Conservation (phyloP, 768 basidiomycete species). For the Neoboletus brunneissimus region DNA sequence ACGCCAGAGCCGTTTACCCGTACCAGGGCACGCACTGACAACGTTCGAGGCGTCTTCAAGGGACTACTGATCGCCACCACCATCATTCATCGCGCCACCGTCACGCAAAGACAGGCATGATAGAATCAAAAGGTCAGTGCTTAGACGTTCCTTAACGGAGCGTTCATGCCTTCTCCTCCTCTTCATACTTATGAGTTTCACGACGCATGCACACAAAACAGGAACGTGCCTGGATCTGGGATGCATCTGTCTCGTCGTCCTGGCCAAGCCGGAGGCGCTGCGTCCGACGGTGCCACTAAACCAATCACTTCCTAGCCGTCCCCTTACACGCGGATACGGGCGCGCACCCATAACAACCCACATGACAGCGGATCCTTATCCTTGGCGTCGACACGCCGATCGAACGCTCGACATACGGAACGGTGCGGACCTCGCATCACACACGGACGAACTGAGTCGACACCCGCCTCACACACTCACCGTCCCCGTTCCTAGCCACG, state of each 20-base stretch:
- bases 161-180: not conserved
- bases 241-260: not conserved
- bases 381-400: constrained; percentile 3
- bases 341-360: constrained; percentile 10
- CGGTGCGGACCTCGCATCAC: constrained; percentile 9
- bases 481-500: constrained; percentile 1
- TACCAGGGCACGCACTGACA: not conserved
- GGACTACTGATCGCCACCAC: not conserved
- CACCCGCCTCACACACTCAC: not conserved
- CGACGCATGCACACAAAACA: not conserved
- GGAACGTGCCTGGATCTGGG: constrained; percentile 5
- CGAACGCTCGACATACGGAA: constrained; percentile 5
- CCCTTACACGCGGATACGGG: constrained; percentile 2
- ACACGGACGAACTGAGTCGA: not conserved
- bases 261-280: not conserved
- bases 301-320: not conserved
- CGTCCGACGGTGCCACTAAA: not conserved
- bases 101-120: not conserved
- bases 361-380: constrained; percentile 10
- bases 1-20: not conserved
- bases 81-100: not conserved
- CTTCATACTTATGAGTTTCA: not conserved
- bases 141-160: not conserved
- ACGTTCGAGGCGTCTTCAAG: not conserved
- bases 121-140: not conserved